Conservation (phyloP, 257 asterid genomes). For the Mitragyna speciosa region DNA sequence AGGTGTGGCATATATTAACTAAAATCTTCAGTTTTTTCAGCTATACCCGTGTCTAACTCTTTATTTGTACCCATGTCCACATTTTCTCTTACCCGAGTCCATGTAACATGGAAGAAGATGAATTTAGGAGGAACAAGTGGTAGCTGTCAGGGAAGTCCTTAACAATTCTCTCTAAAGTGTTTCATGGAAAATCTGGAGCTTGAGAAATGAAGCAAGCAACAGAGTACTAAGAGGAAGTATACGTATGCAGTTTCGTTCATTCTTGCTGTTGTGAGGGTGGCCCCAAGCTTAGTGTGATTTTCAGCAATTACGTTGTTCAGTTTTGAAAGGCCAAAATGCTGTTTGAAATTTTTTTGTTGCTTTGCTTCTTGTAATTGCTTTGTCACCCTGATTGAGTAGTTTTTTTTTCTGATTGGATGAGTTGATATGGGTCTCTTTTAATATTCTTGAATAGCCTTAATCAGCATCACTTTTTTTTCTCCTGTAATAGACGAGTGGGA, state of each 20-base stretch:
- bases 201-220: neutral
- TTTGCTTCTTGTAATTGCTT: neutral
- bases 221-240: neutral
- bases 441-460: neutral
- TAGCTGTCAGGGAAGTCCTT: neutral
- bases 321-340: neutral
- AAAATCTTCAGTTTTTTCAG: too few species aligned
- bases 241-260: neutral
- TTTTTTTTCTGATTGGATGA: neutral
- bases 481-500: slow-evolving; percentile 82
- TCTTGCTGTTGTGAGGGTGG: neutral
- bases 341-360: neutral
- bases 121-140: neutral
- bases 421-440: neutral
- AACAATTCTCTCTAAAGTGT: neutral
- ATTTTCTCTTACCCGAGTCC: too few species aligned
- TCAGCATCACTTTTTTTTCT: slow-evolving; percentile 8
- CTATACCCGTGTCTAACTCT: too few species aligned
- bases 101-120: too few species aligned
- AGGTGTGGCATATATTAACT: too few species aligned
- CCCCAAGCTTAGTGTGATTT: neutral
- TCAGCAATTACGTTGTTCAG: neutral
- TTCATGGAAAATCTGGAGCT: neutral
- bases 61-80: too few species aligned
- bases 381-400: neutral